Conservation (phyloP, 2,329 filamentous ascomycete genomes). For the Fusarium concolor region DNA sequence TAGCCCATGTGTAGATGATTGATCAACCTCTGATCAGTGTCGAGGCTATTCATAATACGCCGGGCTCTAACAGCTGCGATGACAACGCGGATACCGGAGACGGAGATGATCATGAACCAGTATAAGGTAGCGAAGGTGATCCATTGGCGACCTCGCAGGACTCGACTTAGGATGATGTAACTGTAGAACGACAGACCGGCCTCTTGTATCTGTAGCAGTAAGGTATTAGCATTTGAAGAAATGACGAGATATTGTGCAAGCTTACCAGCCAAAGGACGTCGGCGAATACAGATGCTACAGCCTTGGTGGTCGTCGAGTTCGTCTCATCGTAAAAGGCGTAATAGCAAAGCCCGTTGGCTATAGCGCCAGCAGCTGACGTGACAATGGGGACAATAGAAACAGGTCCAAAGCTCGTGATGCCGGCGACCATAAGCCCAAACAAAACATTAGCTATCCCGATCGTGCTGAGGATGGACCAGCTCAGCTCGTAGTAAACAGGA, state of each 20-base stretch:
- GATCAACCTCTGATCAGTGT: constrained; percentile 47
- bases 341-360: constrained; percentile 58
- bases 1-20: constrained; percentile 57
- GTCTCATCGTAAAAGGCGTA: constrained; percentile 54
- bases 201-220: constrained; percentile 55
- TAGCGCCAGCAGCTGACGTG: constrained; percentile 52
- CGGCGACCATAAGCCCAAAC: constrained; percentile 54
- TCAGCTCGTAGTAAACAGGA: constrained; percentile 54
- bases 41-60: constrained; percentile 45
- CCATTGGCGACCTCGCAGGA: constrained; percentile 58
- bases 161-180: constrained; percentile 63
- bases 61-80: constrained; percentile 51
- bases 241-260: fast-evolving
- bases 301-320: constrained; percentile 41
- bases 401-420: constrained; percentile 55
- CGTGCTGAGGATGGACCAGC: constrained; percentile 59
- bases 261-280: constrained; percentile 57
- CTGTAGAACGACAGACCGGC: constrained; percentile 61
- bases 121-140: constrained; percentile 64
- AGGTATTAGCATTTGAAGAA: neutral
- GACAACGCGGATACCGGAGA: constrained; percentile 60
- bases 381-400: constrained; percentile 56
- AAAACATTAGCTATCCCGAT: constrained; percentile 56
- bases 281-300: constrained; percentile 53
- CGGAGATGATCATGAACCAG: constrained; percentile 66